phyloP scores from a whole-genome alignment of 2,329 filamentous ascomycete genomes.

The Neofusicoccum ribis region DNA sequence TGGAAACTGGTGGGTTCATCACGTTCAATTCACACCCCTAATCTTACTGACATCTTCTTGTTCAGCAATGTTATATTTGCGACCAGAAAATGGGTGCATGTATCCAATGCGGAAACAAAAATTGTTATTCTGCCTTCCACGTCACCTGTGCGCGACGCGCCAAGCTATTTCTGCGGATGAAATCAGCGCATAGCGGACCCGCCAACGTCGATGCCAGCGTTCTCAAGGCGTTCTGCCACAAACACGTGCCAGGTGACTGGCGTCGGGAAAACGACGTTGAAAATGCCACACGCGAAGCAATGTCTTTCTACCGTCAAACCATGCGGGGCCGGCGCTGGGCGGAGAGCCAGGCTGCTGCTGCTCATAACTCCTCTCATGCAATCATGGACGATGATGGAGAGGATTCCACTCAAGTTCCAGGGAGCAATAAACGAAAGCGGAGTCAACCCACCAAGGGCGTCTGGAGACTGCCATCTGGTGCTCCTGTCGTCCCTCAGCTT shows the following conservation, averaged over 20 bases:
- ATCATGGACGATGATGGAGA: conserved; percentile 54
- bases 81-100: conserved; percentile 97
- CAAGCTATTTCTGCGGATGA: conserved; percentile 92
- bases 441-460: conserved; percentile 61
- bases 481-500: conserved; percentile 87
- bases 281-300: conserved; percentile 76
- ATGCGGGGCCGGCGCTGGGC: conserved; percentile 93
- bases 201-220: conserved; percentile 78
- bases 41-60: conserved; percentile 23
- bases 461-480: conserved; percentile 93
- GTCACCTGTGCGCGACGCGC: conserved; percentile 91
- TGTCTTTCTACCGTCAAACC: conserved; percentile 83
- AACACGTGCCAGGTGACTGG: conserved; percentile 89
- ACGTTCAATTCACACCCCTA: neutral
- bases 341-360: conserved; percentile 78
- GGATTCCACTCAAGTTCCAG: conserved; percentile 40
- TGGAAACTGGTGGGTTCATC: conserved; percentile 69
- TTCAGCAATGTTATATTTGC: conserved; percentile 84
- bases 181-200: conserved; percentile 77
- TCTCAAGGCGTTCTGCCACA: conserved; percentile 93
- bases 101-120: conserved; percentile 97
- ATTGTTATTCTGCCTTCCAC: conserved; percentile 95
- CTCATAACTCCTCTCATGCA: conserved; percentile 23
- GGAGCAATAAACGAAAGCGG: conserved; percentile 61
- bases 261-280: conserved; percentile 81